Base-by-base conservation (phyloP, 2,329 filamentous ascomycete genomes). In the Xylariomycetidae sp. region DNA sequence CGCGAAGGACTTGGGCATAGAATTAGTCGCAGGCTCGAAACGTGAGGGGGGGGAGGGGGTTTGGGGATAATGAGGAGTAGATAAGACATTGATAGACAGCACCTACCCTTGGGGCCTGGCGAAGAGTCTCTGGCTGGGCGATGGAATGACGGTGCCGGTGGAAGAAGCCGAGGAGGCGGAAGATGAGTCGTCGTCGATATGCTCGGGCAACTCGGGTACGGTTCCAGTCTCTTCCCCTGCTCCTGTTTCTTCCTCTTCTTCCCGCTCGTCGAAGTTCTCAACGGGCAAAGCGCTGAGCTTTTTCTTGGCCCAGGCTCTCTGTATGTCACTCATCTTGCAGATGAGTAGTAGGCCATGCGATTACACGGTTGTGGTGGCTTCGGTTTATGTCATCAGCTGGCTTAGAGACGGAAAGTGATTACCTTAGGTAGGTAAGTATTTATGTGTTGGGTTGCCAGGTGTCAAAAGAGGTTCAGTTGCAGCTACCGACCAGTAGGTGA, bases 101-200 rank as follows among this genome's bases (percentile, higher is more conserved):
- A 23, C 20, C 53, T 67, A 85, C 82, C 79, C 73, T 62, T 75
- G 72, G 29, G 81, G 78, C 45, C 82, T 73, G 37, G 82, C 82
- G 63, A 88, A 88, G 25, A 88, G 66, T 42, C 81, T 82, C 48
- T 82, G 77, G 46, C 76, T 82, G 6, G 78, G 76, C 4, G 85
- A 85, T 1, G 89, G 88, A 43, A 88, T 82, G 41, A 97, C 74
- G n/a, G 90, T 97, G 16, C 89, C 88, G 4, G 88, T 88, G 2
- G 89, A 96, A 4, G 89, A 94, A 23, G 87, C 82, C n/a, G 88
- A 95, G 0, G 85, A 94, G 11, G 85, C 77, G 7, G 79, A 83
- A 1, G 80, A 85, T 11, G 80, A 85, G 56, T 85, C 82, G 44
- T 82, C 79, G 49, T 86, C 74, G 26, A 60, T 55, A 32, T 66